These are phyloP conservation scores for Dicorynia guianensis DNA, from an alignment of 306 rosid species.

Conservation along the genomic window DNA sequence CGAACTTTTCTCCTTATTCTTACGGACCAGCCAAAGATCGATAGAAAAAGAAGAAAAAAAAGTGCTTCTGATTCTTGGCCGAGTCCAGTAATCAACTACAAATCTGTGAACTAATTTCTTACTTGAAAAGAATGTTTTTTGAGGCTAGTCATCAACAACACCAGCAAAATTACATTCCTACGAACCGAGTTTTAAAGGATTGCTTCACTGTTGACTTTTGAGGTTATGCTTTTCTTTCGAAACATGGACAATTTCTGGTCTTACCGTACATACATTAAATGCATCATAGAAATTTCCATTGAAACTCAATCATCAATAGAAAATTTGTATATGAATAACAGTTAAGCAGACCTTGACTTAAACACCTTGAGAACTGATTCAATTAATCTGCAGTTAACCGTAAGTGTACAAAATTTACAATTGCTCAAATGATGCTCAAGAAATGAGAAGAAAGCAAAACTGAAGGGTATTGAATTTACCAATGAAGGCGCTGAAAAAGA, in stretches of 20 bases:
- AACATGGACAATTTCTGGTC: background rate
- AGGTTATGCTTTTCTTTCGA: no score
- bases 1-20: background rate
- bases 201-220: background rate
- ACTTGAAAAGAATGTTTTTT: background rate
- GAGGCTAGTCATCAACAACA: background rate
- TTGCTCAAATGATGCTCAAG: background rate
- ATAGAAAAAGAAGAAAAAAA: background rate
- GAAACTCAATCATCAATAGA: background rate
- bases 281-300: background rate
- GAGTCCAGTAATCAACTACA: background rate
- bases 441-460: background rate
- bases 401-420: background rate
- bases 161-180: background rate
- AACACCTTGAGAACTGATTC: conserved; percentile 5
- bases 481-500: conserved; percentile 82
- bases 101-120: background rate
- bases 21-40: background rate
- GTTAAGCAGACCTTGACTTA: background rate
- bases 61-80: conserved; percentile 7
- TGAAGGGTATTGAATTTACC: conserved; percentile 49
- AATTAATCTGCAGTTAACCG: background rate
- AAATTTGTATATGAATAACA: background rate
- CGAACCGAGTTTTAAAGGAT: background rate
- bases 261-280: background rate